Evolutionary conservation across 495 filamentous ascomycete species (phyloP).

Genomic region (Haplographium delicatum): DNA sequence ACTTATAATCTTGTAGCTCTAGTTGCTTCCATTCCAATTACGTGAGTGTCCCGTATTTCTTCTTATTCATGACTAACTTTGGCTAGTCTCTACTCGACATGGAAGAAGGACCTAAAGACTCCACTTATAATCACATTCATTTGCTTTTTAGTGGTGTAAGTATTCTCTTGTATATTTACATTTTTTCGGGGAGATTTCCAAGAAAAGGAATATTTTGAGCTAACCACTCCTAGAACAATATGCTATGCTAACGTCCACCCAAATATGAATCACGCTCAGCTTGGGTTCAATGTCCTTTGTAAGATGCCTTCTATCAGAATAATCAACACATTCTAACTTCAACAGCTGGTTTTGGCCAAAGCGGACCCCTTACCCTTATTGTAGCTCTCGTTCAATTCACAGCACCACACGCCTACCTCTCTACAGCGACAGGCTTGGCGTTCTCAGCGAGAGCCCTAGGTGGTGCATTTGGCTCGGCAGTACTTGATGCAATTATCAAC

Average conservation of each 20-base stretch:
- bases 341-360: constrained; percentile 41
- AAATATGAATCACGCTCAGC: constrained; percentile 39
- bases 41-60: constrained; percentile 23
- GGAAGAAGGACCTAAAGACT: constrained; percentile 43
- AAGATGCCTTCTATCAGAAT: background rate
- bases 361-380: constrained; percentile 31
- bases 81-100: constrained; percentile 38
- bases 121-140: constrained; percentile 44
- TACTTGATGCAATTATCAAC: constrained; percentile 50
- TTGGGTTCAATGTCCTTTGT: constrained; percentile 41
- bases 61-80: too few relatives aligned
- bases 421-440: constrained; percentile 48
- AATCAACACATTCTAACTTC: background rate
- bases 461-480: constrained; percentile 49
- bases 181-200: too few relatives aligned
- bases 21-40: constrained; percentile 36
- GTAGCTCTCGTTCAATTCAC: constrained; percentile 49
- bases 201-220: background rate
- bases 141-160: constrained; percentile 42
- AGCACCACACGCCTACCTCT: constrained; percentile 47
- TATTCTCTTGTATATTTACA: too few relatives aligned
- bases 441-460: constrained; percentile 51
- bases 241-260: constrained; percentile 45
- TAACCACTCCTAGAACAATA: constrained; percentile 31
- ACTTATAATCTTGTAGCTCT: constrained; percentile 33